A percentile compares a stretch with the other conserved stretches of the same genome.
Evolutionary conservation across 2,329 filamentous ascomycete genomes (phyloP).

Genomic region (Aureobasidium leucospermi): DNA sequence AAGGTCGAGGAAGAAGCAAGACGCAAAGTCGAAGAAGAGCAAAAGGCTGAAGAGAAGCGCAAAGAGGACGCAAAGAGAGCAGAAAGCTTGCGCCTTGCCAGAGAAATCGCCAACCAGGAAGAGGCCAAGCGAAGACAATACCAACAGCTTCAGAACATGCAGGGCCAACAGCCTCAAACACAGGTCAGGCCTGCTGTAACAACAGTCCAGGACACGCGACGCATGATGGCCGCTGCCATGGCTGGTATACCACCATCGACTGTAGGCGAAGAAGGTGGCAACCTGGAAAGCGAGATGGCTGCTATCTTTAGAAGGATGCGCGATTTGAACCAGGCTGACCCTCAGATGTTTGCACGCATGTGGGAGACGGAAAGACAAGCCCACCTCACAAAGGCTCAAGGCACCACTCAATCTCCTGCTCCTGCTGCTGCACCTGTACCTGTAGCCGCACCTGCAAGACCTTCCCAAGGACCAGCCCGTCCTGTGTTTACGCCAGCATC

Average conservation of each 20-base stretch:
- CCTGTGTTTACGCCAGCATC: background rate
- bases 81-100: background rate
- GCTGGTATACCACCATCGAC: background rate
- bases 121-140: background rate
- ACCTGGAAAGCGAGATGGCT: constrained; percentile 45
- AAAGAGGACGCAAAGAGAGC: background rate
- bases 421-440: background rate
- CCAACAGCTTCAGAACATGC: background rate
- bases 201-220: background rate
- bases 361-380: constrained; percentile 47
- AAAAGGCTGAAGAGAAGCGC: constrained; percentile 7
- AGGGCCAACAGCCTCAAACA: background rate
- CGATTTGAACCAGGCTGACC: constrained; percentile 49
- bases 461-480: background rate
- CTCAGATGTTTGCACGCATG: constrained; percentile 45
- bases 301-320: constrained; percentile 52
- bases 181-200: background rate
- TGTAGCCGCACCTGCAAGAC: background rate
- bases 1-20: constrained; percentile 22
- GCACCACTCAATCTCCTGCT: background rate
- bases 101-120: constrained; percentile 1
- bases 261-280: constrained; percentile 16
- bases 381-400: constrained; percentile 20
- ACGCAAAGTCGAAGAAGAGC: constrained; percentile 24
- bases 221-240: constrained; percentile 10